A percentile compares a stretch with the other conserved stretches of the same genome.
Conservation (phyloP, 768 basidiomycete species). For the Astraeus odoratus region DNA sequence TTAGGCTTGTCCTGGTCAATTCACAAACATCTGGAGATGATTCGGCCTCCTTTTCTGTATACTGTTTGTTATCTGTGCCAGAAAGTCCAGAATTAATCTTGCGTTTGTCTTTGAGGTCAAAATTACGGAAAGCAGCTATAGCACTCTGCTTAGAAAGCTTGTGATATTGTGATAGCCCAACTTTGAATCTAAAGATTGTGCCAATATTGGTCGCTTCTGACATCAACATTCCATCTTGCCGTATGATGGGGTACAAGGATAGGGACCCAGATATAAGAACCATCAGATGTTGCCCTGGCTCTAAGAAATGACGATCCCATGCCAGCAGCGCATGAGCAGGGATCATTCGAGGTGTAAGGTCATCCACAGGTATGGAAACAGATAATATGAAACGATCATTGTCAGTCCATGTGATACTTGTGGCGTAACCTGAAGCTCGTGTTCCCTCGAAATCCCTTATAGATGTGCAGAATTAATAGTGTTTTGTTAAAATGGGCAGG, state of each 20-base stretch:
- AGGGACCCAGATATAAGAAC: slow-evolving; percentile 56
- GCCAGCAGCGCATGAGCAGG: slow-evolving; percentile 63
- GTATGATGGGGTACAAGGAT: slow-evolving; percentile 47
- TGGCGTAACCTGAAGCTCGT: slow-evolving; percentile 50
- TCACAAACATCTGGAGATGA: slow-evolving; percentile 33
- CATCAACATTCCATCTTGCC: slow-evolving; percentile 35
- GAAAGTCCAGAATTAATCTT: slow-evolving; percentile 24
- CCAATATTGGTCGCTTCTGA: slow-evolving; percentile 29
- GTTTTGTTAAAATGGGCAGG: background rate
- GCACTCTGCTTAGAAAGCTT: slow-evolving; percentile 54
- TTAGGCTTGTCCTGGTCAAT: slow-evolving; percentile 60
- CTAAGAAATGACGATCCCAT: slow-evolving; percentile 63
- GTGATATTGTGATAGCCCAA: slow-evolving; percentile 54
- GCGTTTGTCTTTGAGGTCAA: slow-evolving; percentile 39
- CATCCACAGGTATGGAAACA: slow-evolving; percentile 49
- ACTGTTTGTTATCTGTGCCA: background rate
- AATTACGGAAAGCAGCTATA: slow-evolving; percentile 41
- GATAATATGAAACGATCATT: slow-evolving; percentile 48
- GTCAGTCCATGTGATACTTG: slow-evolving; percentile 49
- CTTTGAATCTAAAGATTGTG: slow-evolving; percentile 43
- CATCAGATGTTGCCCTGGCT: slow-evolving; percentile 49
- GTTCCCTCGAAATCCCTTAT: slow-evolving; percentile 53
- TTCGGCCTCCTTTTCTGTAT: background rate
- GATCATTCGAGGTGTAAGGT: slow-evolving; percentile 43
- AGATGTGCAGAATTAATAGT: slow-evolving; percentile 2